Base-by-base conservation (phyloP, 306 rosid genomes). In the Aeschynomene evenia region DNA sequence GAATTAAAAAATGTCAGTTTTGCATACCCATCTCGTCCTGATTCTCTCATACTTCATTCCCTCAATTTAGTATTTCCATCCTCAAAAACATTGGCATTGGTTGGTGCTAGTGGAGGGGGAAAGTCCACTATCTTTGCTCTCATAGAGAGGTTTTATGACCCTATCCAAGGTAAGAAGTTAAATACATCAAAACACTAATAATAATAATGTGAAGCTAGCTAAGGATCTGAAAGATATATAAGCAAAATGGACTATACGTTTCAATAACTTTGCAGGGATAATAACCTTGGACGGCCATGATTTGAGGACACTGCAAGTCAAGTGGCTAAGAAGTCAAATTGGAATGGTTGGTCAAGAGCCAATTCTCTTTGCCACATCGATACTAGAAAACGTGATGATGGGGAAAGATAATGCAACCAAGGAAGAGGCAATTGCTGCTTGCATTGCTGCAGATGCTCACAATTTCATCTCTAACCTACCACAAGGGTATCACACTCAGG, bases 261-360 rank as follows among this genome's bases (percentile, higher is more conserved):
- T 60, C 21, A 71, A 83, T 55, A 48, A 37, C 56, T 61, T 71
- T 76, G 79, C 73, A 86, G 98, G 98, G 54, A 56, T 58, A 39
- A 72, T 93, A 72, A 88, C 89, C 34, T 77, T 93, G 75, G 94
- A 90, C 63, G 98, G 94, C 61, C 84, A 83, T 81, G 97, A 88
- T 74, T 79, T 90, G 68, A 88, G 82, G 77, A 80, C 76, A 56
- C 79, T 86, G 78, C 97, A 90, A 77, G 88, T 90, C 20, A 90
- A 86, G 72, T 90, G 97, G 96, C 81, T 90, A 15, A 85, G 98
- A 73, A 81, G 71, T 68, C 96, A 93, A 80, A 88, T 93, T 73
- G 98, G 98, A 10, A 90, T 86, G 90, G 87, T 93, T 54, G 96
- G 97, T 23, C 97, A 93, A 58, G 98, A 93, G 72, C 97, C 98